Base-by-base conservation (phyloP, 176 grass and related monocot species). In the Musa schizocarpa region DNA sequence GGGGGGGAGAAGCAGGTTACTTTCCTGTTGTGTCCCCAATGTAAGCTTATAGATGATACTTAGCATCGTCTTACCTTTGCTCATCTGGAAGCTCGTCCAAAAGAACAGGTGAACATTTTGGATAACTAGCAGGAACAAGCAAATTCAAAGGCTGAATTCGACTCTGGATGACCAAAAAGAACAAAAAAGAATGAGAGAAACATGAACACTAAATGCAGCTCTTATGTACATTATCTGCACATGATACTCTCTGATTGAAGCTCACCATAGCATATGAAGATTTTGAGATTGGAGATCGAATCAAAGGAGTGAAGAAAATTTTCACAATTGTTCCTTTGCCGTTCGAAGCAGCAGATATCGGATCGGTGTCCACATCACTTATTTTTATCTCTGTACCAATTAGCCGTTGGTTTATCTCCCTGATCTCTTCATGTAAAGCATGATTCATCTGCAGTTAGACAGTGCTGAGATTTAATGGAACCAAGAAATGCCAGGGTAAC, bases 71-170 rank as follows among this genome's bases (percentile, higher is more conserved):
- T 12, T 13, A 94, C 95, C 90, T 91, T 86, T 89, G 88, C 65
- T 99, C 90, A 82, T 92, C 90, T 2, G 81, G 86, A 81, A 94
- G 84, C 63, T 94, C 91, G 76, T 94, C 95, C 50, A 99, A 82
- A 63, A 99, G 86, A 63, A 99, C 82, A 13, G 95, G 95, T 43
- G 93, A 96, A 77, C 89, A 92, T 82, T 86, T 89, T 20, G 95
- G 95, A 80, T 99, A 99, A 76, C 86, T 86, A 53, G 82, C 77
- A 81, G 95, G 90, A 84, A 94, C 95, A 85, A 94, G 82, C 84
- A 99, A 76, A 83, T 84, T 94, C 84, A 99, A 64, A 19, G 95
- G 90, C 76, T 86, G 85, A 81, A 99, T 99, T 68, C 90, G 90
- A 78, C 90, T 88, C 95, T 99, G 90, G 19, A 69, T 48, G 51